Conservation (phyloP, 805 yeast genomes). For the Candida loeiensis region DNA sequence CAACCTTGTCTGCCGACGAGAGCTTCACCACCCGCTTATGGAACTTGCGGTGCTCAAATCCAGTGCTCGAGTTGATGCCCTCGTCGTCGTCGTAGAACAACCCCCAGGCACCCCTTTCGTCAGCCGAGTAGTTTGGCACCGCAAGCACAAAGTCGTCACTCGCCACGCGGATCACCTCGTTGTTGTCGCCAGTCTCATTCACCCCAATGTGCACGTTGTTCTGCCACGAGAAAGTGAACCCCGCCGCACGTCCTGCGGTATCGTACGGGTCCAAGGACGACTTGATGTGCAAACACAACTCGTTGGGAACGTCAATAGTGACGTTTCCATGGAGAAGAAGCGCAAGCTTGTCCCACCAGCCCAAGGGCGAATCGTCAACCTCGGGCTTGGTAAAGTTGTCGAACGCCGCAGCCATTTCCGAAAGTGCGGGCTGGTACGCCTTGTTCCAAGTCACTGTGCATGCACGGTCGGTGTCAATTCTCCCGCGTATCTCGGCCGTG, state of each 20-base stretch:
- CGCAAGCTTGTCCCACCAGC: conserved; percentile 54
- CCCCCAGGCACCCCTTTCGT: conserved; percentile 37
- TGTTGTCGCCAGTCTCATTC: conserved; percentile 48
- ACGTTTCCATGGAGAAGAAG: conserved; percentile 52
- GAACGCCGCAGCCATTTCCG: conserved; percentile 43
- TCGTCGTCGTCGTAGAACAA: conserved; percentile 26
- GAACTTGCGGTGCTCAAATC: conserved; percentile 27
- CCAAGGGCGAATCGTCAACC: conserved; percentile 43
- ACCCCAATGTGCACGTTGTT: conserved; percentile 48
- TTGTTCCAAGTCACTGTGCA: conserved; percentile 63
- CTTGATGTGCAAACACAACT: conserved; percentile 60
- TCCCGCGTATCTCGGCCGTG: conserved; percentile 46
- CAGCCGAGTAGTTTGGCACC: conserved; percentile 47
- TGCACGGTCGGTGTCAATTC: conserved; percentile 43
- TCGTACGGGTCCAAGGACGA: conserved; percentile 59
- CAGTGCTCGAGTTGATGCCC: conserved; percentile 15
- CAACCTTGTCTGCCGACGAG: conserved; percentile 54
- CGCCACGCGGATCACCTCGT: conserved; percentile 49
- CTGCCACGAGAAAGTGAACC: conserved; percentile 64
- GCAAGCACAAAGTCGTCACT: conserved; percentile 57
- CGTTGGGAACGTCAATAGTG: conserved; percentile 45
- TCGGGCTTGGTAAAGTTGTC: conserved; percentile 45
- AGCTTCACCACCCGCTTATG: conserved; percentile 52
- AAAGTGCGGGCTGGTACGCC: conserved; percentile 57
- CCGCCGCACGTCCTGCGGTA: conserved; percentile 54